Conservation (phyloP, 495 filamentous ascomycete genomes). For the Podospora appendiculata region DNA sequence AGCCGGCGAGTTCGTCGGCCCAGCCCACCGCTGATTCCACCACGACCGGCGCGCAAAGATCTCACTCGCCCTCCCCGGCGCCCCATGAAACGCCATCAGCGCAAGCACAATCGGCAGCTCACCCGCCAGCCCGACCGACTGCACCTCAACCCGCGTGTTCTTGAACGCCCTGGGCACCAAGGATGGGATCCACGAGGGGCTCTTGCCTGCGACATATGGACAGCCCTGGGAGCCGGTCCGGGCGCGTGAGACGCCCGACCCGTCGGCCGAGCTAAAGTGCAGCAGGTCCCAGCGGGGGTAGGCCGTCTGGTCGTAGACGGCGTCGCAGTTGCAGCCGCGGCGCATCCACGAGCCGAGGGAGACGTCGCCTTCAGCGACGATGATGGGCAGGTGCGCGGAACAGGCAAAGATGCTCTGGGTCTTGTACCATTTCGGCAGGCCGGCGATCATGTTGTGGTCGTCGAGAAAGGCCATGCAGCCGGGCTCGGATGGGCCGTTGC, state of each 20-base stretch:
- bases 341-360: slow-evolving; percentile 9
- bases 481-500: too few species aligned
- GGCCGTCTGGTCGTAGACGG: background rate
- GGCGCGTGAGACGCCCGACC: slow-evolving; percentile 7
- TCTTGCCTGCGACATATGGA: slow-evolving; percentile 11
- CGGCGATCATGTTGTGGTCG: too few species aligned
- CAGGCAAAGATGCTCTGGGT: slow-evolving; percentile 23
- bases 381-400: slow-evolving; percentile 23
- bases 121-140: slow-evolving; percentile 19
- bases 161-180: slow-evolving; percentile 23
- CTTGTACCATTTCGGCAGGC: slow-evolving; percentile 1
- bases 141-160: slow-evolving; percentile 1
- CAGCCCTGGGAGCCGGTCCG: background rate
- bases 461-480: too few species aligned
- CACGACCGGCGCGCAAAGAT: slow-evolving; percentile 15
- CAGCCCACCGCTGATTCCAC: slow-evolving; percentile 10
- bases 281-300: slow-evolving; percentile 12
- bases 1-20: background rate
- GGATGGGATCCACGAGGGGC: slow-evolving; percentile 23
- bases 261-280: slow-evolving; percentile 11
- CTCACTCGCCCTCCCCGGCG: background rate
- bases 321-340: slow-evolving; percentile 6
- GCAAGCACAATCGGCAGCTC: slow-evolving; percentile 21
- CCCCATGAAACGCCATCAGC: slow-evolving; percentile 21
- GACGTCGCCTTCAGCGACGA: slow-evolving; percentile 18